Evolutionary conservation across 495 filamentous ascomycete genomes (phyloP), one percentile per base, ranked within the genome.

Genomic region (Tuber magnatum): DNA sequence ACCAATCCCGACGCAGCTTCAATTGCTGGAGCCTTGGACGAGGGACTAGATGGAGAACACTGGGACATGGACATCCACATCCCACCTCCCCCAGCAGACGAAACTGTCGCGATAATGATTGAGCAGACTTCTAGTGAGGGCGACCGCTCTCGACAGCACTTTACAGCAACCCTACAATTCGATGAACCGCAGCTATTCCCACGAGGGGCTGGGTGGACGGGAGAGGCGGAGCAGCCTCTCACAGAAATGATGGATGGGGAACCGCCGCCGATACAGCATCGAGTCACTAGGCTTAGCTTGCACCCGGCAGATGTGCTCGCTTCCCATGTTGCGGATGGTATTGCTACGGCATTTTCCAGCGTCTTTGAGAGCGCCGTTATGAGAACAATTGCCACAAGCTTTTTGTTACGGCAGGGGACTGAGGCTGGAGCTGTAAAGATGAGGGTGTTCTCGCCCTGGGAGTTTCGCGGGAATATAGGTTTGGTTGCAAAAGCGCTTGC

Each of bases 231-330:
- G 22, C 76, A 56, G 6, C 56, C 56, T 35, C 56, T 8, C 14
- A 65, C 28, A 18, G 77, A 75, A 46, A 51, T 69, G 18, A 70
- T 43, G 9, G 76, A 77, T 41, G 78, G 79, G 16, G 48, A 41
- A 0, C 44, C 76, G 14, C 76, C 71, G n/a, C 79, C 44, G 22
- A 72, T 69, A 18, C 77, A 82, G 20, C 77, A 82, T 28, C 78
- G 81, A 16, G 75, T 75, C 42, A 82, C 81, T 14, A 74, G 75
- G 35, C 69, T 82, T 5, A 78, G 78, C n/a, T 56, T 71, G 38
- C 81, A 82, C 51, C 81, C 81, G 42, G 81, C 74, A 20, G 81
- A 82, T 44, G 73, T 78, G 3, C 76, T 74, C 32, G 78, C 81
- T 51, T 78, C 74, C 2, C 81, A 82, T 56, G 74, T 69, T 9